Evolutionary conservation across 1,139 yeast species (phyloP).

Genomic region (Candida pseudoviswanathii): DNA sequence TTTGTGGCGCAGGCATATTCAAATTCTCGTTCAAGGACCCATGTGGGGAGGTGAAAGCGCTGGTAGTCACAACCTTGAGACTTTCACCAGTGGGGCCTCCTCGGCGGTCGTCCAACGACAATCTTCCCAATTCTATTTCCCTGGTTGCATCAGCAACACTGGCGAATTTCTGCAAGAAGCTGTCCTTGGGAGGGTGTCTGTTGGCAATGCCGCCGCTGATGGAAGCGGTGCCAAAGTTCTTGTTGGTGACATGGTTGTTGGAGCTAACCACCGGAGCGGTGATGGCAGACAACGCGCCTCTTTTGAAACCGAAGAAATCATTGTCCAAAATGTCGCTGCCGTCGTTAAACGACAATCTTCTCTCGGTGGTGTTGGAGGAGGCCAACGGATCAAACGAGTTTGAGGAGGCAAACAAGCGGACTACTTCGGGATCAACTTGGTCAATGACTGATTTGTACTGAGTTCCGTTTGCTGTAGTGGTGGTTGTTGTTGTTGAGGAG

Average conservation of each 20-base stretch:
- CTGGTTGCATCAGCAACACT: slow-evolving; percentile 81
- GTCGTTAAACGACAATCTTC: slow-evolving; percentile 45
- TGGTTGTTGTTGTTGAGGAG: slow-evolving; percentile 5
- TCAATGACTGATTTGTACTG: slow-evolving; percentile 39
- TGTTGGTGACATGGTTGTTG: slow-evolving; percentile 8
- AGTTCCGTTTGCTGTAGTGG: slow-evolving; percentile 8
- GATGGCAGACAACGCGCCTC: slow-evolving; percentile 51
- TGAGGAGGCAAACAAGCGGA: slow-evolving; percentile 33
- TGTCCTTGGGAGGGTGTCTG: slow-evolving; percentile 49
- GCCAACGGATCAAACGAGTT: slow-evolving; percentile 14
- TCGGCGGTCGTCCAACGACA: slow-evolving; percentile 23
- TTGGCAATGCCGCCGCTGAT: slow-evolving; percentile 59
- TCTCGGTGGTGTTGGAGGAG: slow-evolving; percentile 12
- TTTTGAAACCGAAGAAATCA: slow-evolving; percentile 46
- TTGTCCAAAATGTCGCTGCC: slow-evolving; percentile 49
- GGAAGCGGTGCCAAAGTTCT: slow-evolving; percentile 58
- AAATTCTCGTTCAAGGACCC: slow-evolving; percentile 56
- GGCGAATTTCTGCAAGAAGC: slow-evolving; percentile 67
- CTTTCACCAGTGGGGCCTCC: slow-evolving; percentile 28
- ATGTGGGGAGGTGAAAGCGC: slow-evolving; percentile 33
- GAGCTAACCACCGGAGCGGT: slow-evolving; percentile 37
- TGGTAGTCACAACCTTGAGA: slow-evolving; percentile 14
- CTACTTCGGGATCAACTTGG: slow-evolving; percentile 51
- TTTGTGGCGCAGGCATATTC: slow-evolving; percentile 41
- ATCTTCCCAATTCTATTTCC: slow-evolving; percentile 56